Evolutionary conservation across 495 filamentous ascomycete genomes (phyloP).

Genomic region (Xylaria intraflava): DNA sequence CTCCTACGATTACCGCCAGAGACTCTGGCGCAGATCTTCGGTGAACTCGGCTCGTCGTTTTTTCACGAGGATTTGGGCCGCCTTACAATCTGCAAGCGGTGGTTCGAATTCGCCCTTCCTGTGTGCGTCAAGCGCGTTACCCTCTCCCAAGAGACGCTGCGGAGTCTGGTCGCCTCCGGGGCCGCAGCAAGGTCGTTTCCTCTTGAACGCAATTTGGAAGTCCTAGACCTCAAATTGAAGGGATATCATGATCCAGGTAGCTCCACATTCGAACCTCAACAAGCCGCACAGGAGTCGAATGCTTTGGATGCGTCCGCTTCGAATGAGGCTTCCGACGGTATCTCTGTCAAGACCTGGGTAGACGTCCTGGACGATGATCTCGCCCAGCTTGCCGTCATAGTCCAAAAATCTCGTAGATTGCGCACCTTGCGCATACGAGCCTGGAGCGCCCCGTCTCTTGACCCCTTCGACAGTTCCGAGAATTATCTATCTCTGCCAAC

Average conservation of each 20-base stretch:
- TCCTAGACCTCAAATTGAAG: neutral
- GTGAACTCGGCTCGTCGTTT: neutral
- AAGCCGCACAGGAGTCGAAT: neutral
- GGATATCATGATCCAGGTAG: neutral
- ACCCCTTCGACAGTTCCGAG: neutral
- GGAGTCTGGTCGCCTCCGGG: neutral
- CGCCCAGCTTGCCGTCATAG: neutral
- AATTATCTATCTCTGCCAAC: neutral
- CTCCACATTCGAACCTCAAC: neutral
- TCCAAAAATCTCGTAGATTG: neutral
- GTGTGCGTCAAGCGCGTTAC: neutral
- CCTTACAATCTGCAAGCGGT: constrained; percentile 1
- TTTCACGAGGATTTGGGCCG: neutral
- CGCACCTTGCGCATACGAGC: neutral
- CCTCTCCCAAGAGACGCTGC: neutral
- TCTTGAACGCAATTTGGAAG: neutral
- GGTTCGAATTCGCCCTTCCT: constrained; percentile 1
- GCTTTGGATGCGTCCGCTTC: neutral
- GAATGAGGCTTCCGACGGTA: neutral
- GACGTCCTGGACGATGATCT: neutral
- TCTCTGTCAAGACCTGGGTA: neutral
- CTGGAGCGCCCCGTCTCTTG: neutral
- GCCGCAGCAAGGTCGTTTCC: neutral
- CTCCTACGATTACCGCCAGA: constrained; percentile 1
- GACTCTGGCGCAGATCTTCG: constrained; percentile 1